Evolutionary conservation across 352 stramenopile species (phyloP).

Genomic region (Globisporangium cederbergense): DNA sequence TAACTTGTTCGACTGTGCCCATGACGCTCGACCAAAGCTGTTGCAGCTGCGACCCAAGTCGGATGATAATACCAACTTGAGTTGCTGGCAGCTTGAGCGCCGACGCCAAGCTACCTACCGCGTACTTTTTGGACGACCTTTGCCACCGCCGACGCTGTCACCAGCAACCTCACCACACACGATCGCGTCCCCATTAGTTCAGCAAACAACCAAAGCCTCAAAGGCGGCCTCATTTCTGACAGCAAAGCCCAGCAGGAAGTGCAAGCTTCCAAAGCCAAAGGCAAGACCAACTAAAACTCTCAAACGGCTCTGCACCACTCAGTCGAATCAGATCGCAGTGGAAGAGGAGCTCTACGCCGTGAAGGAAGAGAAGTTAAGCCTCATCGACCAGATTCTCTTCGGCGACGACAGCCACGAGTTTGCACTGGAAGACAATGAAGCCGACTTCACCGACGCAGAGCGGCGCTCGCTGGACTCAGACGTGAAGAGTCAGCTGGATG

Average conservation of each 20-base stretch:
- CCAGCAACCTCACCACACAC: background rate
- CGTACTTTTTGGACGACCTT: constrained; percentile 38
- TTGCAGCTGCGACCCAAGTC: background rate
- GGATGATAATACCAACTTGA: constrained; percentile 1
- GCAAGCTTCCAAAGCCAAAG: background rate
- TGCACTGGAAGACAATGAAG: background rate
- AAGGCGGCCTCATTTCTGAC: background rate
- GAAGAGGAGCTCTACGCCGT: background rate
- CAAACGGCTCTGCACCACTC: background rate
- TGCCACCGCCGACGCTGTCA: constrained; percentile 16
- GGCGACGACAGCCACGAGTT: background rate
- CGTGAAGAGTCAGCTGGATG: background rate
- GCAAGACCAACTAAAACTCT: background rate
- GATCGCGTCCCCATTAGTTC: background rate
- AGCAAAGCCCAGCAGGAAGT: background rate
- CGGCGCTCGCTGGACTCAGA: background rate
- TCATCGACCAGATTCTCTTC: constrained; percentile 5
- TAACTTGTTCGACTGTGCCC: too few relatives aligned
- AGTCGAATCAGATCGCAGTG: background rate
- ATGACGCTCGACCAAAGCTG: background rate
- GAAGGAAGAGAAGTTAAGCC: constrained; percentile 5
- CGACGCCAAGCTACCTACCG: constrained; percentile 42
- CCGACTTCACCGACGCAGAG: background rate
- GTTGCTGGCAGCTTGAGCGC: constrained; percentile 25
- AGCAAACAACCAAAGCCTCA: background rate